Evolutionary conservation across 2,329 filamentous ascomycete genomes (phyloP).

Genomic region (Fusarium transvaalense): DNA sequence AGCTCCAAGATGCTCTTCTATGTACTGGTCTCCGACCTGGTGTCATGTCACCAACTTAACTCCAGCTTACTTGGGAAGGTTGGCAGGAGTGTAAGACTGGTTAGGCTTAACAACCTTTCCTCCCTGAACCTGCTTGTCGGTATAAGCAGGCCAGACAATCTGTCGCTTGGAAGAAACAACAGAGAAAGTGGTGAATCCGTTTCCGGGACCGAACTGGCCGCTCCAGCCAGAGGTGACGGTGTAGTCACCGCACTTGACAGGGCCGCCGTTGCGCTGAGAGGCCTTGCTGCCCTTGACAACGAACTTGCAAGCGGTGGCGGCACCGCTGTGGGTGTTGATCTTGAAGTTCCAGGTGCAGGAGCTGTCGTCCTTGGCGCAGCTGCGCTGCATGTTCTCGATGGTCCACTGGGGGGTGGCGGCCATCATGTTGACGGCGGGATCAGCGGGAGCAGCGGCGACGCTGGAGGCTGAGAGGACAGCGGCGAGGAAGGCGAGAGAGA

Average conservation of each 20-base stretch:
- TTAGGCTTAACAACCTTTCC: slow-evolving; percentile 62
- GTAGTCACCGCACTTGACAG: slow-evolving; percentile 61
- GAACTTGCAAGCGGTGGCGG: slow-evolving; percentile 47
- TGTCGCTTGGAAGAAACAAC: slow-evolving; percentile 56
- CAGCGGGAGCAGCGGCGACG: slow-evolving; percentile 52
- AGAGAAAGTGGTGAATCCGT: slow-evolving; percentile 66
- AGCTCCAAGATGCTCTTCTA: not conserved
- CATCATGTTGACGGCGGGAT: slow-evolving; percentile 56
- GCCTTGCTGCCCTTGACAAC: slow-evolving; percentile 52
- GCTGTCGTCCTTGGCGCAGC: slow-evolving; percentile 55
- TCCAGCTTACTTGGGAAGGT: slow-evolving; percentile 30
- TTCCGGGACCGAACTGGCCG: slow-evolving; percentile 64
- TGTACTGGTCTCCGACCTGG: not conserved
- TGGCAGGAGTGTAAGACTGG: slow-evolving; percentile 57
- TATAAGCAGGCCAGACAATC: slow-evolving; percentile 66
- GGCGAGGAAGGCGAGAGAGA: slow-evolving; percentile 55
- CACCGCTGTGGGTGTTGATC: slow-evolving; percentile 59
- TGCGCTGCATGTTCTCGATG: slow-evolving; percentile 55
- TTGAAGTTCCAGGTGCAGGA: slow-evolving; percentile 59
- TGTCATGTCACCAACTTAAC: no score
- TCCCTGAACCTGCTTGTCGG: slow-evolving; percentile 60
- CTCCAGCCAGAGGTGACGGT: slow-evolving; percentile 67
- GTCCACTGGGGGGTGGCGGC: slow-evolving; percentile 56
- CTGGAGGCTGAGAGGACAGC: slow-evolving; percentile 49
- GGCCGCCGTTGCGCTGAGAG: slow-evolving; percentile 55